A percentile compares a stretch with the other conserved stretches of the same genome.
Evolutionary conservation across 805 yeast genomes (phyloP).

Genomic region (Wickerhamomyces hampshirensis): DNA sequence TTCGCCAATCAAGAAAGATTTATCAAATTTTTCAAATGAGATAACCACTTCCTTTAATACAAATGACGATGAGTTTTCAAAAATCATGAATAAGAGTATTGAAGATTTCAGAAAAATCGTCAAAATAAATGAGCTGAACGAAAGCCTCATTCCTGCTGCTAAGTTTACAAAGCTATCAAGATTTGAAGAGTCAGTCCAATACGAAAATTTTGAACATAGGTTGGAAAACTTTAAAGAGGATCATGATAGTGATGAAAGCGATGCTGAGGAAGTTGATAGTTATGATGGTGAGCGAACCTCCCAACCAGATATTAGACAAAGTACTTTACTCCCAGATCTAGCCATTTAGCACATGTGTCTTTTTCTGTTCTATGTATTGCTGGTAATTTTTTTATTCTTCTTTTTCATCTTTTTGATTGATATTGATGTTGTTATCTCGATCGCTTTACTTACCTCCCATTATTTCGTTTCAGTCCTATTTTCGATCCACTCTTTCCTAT

Average conservation of each 20-base stretch:
- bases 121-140: conserved; percentile 9
- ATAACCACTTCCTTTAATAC: conserved; percentile 5
- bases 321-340: too few relatives aligned
- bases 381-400: too few relatives aligned
- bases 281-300: not conserved
- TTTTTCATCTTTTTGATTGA: not conserved
- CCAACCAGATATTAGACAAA: too few relatives aligned
- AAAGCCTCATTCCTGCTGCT: conserved; percentile 18
- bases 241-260: conserved; percentile 1
- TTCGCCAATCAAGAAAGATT: not conserved
- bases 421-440: too few relatives aligned
- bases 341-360: too few relatives aligned
- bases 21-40: not conserved
- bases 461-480: too few relatives aligned
- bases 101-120: conserved; percentile 10
- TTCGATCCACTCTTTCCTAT: too few relatives aligned
- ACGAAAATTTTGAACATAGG: not conserved
- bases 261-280: not conserved
- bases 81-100: conserved; percentile 7
- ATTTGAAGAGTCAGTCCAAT: conserved; percentile 7
- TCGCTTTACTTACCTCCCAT: too few relatives aligned
- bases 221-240: not conserved
- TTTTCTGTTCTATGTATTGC: too few relatives aligned
- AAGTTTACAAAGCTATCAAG: conserved; percentile 15
- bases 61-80: conserved; percentile 3